These are phyloP conservation scores for Psilocybe cubensis DNA, from an alignment of 768 basidiomycete genomes.

Conservation along the genomic window DNA sequence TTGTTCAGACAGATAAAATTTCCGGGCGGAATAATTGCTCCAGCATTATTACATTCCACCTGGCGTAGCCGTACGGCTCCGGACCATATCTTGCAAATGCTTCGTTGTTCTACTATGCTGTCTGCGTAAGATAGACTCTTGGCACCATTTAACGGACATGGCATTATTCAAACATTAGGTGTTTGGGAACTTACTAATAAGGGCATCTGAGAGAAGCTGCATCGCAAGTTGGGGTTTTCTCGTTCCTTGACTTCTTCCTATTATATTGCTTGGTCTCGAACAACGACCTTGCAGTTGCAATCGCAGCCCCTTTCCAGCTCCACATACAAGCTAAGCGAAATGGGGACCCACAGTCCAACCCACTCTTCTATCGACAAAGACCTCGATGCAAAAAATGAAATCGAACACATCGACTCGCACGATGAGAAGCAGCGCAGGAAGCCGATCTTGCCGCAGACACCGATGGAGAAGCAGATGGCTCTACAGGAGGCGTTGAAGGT, in stretches of 20 bases:
- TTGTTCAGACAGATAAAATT: not conserved
- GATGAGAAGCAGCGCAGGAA: not conserved
- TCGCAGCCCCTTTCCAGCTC: no score
- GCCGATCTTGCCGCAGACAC: constrained; percentile 27
- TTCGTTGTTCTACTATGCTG: not conserved
- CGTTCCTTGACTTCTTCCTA: not conserved
- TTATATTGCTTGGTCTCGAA: not conserved
- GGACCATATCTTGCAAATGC: not conserved
- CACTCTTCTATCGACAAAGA: not conserved
- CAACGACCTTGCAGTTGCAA: not conserved
- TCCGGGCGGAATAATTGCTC: not conserved
- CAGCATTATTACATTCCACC: not conserved
- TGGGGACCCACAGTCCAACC: not conserved
- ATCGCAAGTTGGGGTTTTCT: not conserved
- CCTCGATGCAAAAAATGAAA: not conserved
- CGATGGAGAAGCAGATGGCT: constrained; percentile 42
- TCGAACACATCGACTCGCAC: not conserved
- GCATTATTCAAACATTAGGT: not conserved
- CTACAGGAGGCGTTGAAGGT: constrained; percentile 42
- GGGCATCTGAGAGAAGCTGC: not conserved
- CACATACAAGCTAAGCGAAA: no score
- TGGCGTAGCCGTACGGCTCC: not conserved
- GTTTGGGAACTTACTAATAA: not conserved
- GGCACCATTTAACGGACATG: not conserved
- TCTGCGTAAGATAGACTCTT: not conserved